phyloP scores from a whole-genome alignment of 495 filamentous ascomycete genomes.

The Aspergillus diversus region DNA sequence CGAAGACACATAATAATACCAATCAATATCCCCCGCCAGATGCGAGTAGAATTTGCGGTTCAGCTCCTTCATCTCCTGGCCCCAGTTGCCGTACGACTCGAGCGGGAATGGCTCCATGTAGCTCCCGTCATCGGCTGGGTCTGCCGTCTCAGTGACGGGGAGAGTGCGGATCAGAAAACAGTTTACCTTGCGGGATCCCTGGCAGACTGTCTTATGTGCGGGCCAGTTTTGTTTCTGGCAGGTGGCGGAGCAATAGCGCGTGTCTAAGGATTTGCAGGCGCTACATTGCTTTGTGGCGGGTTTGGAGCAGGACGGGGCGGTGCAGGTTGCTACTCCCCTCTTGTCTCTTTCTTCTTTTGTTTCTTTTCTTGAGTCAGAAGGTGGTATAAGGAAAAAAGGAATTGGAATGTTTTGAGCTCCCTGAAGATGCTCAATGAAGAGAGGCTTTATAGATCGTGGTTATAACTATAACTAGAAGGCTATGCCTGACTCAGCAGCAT shows the following conservation, averaged over 20 bases:
- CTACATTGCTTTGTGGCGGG: conserved; percentile 6
- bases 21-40: not conserved
- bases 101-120: conserved; percentile 16
- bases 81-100: conserved; percentile 7
- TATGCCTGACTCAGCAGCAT: no score
- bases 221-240: conserved; percentile 10
- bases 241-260: conserved; percentile 10
- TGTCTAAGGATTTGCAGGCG: conserved; percentile 11
- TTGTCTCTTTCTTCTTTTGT: not conserved
- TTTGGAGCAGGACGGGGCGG: not conserved
- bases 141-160: not conserved
- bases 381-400: not conserved
- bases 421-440: no score
- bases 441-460: no score
- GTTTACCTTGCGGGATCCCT: conserved; percentile 2
- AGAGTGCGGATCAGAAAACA: conserved; percentile 12
- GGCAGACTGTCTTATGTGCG: conserved; percentile 1
- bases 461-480: no score
- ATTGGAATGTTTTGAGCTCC: not conserved
- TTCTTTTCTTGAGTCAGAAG: not conserved
- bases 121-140: conserved; percentile 5
- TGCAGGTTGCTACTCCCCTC: not conserved
- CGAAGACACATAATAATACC: conserved; percentile 16
- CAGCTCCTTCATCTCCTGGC: not conserved
- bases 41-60: conserved; percentile 15